Percentiles rank a stretch among this genome's conserved stretches.
Conservation (phyloP, 805 yeast genomes). For the Grigorovia yakushimaensis region DNA sequence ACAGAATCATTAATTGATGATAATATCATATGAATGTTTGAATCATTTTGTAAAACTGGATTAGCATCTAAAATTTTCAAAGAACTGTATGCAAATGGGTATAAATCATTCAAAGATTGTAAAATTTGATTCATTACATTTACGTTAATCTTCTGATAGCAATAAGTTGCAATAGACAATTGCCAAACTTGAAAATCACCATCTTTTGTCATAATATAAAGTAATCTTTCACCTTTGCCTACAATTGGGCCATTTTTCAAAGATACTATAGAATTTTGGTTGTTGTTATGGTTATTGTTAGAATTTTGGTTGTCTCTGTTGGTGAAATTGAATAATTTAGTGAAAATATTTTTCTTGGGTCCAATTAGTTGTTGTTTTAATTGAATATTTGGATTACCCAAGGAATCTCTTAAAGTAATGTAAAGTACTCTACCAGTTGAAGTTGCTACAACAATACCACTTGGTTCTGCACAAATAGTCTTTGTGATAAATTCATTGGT, state of each 20-base stretch:
- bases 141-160: conserved; percentile 31
- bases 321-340: conserved; percentile 12
- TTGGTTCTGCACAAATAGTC: conserved; percentile 57
- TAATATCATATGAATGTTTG: conserved; percentile 39
- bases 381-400: conserved; percentile 45
- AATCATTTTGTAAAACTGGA: conserved; percentile 33
- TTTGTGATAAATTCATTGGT: conserved; percentile 43
- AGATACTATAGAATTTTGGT: conserved; percentile 40
- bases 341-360: conserved; percentile 30
- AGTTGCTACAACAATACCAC: conserved; percentile 66
- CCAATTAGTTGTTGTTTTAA: conserved; percentile 22
- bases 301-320: neutral
- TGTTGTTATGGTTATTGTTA: neutral
- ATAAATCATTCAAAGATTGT: conserved; percentile 35
- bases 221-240: conserved; percentile 41
- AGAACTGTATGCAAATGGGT: conserved; percentile 43
- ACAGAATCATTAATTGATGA: conserved; percentile 33
- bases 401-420: conserved; percentile 53
- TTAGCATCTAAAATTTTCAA: conserved; percentile 55
- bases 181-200: conserved; percentile 44
- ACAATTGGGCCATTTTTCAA: conserved; percentile 44
- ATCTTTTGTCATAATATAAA: conserved; percentile 32
- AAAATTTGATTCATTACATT: conserved; percentile 30
- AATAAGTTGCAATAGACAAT: conserved; percentile 36
- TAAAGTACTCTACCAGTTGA: conserved; percentile 56